Percentiles rank a stretch among this genome's conserved stretches.
phyloP scores from a whole-genome alignment of 2,329 filamentous ascomycete species.

The Calycina herbarum region DNA sequence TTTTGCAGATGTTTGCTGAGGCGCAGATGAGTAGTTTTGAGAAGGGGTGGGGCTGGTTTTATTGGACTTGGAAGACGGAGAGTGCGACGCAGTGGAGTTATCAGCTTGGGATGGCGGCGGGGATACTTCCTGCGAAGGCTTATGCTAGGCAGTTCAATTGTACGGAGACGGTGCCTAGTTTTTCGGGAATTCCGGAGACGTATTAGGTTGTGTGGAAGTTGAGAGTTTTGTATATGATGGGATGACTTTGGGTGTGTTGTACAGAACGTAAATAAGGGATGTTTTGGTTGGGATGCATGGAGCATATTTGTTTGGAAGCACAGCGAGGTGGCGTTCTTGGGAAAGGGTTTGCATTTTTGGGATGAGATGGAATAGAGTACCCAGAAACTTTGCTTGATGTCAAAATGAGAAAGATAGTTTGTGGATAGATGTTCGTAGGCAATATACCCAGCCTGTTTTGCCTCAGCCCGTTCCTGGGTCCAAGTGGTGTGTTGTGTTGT shows the following conservation, averaged over 20 bases:
- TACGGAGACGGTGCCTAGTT: constrained; percentile 52
- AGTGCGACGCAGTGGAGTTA: constrained; percentile 88
- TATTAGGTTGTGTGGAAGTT: constrained; percentile 34
- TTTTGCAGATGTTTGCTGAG: constrained; percentile 85
- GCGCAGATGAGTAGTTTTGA: constrained; percentile 97
- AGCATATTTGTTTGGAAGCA: not conserved
- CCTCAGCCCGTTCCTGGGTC: not conserved
- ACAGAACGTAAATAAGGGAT: not conserved
- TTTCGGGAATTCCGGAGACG: constrained; percentile 52
- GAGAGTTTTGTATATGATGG: constrained; percentile 9
- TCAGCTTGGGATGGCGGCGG: constrained; percentile 72
- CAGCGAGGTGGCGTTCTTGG: constrained; percentile 7
- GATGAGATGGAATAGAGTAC: not conserved
- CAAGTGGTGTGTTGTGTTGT: too few species aligned
- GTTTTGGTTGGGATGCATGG: not conserved
- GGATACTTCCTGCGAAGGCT: constrained; percentile 76
- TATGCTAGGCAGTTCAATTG: constrained; percentile 72
- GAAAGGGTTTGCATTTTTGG: not conserved
- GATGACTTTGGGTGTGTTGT: not conserved
- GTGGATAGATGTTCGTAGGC: not conserved
- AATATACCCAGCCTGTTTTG: not conserved
- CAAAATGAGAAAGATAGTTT: not conserved
- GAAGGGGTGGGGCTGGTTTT: constrained; percentile 95
- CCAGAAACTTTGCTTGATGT: not conserved
- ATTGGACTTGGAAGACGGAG: constrained; percentile 98